phyloP scores from a whole-genome alignment of 192 early-diverging fungal genomes.

The Umbelopsis sp. region DNA sequence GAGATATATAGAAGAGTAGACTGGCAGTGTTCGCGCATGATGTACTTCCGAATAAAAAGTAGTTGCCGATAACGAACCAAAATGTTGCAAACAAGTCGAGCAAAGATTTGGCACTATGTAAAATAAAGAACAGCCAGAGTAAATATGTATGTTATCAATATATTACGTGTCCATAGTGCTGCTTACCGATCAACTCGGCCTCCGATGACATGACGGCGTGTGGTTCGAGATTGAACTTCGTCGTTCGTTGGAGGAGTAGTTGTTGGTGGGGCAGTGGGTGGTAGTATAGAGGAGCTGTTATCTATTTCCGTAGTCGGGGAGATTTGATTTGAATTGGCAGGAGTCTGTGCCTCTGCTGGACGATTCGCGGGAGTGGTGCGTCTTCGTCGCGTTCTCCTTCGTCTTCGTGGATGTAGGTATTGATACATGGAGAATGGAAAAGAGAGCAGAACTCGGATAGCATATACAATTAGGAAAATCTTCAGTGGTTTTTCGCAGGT shows the following conservation, averaged over 20 bases:
- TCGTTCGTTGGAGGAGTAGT: not conserved
- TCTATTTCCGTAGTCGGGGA: not conserved
- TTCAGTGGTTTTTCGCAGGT: conserved; percentile 49
- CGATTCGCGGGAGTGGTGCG: not conserved
- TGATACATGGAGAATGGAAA: conserved; percentile 62
- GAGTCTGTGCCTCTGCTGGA: too few relatives aligned
- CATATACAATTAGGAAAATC: conserved; percentile 56
- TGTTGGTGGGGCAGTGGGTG: not conserved
- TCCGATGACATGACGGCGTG: not conserved
- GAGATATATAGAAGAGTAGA: conserved; percentile 57
- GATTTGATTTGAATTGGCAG: not conserved
- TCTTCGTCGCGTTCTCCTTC: conserved; percentile 31
- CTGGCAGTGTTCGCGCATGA: conserved; percentile 52
- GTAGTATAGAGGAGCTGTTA: not conserved
- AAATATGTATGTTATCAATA: too few relatives aligned
- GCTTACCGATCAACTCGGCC: conserved; percentile 31
- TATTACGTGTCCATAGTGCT: not conserved
- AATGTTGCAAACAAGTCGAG: conserved; percentile 62
- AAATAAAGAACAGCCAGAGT: too few relatives aligned
- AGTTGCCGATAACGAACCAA: conserved; percentile 73
- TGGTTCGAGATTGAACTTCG: not conserved
- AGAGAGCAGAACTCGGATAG: conserved; percentile 49
- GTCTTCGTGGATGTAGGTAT: conserved; percentile 53
- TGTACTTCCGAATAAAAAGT: conserved; percentile 59
- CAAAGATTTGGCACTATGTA: conserved; percentile 59